A percentile compares a stretch with the other conserved stretches of the same genome.
Conservation (phyloP, 1,284 basidiomycete genomes). For the Malassezia pachydermatis region DNA sequence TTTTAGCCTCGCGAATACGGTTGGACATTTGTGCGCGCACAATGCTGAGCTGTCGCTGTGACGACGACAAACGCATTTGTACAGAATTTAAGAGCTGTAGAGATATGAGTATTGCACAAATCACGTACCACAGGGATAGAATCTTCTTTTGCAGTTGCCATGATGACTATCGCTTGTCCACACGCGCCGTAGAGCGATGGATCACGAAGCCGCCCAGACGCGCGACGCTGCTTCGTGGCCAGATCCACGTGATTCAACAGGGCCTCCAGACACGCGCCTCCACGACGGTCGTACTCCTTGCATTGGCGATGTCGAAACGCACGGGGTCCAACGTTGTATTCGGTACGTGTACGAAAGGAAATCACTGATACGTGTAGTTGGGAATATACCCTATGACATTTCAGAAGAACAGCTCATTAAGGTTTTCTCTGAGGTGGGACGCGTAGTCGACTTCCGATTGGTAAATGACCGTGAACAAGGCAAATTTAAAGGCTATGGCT, state of each 20-base stretch:
- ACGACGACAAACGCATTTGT: constrained; percentile 9
- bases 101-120: not conserved
- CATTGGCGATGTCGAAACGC: constrained; percentile 10
- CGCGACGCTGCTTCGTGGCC: not conserved
- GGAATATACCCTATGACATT: constrained; percentile 47
- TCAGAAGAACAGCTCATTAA: constrained; percentile 46
- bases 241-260: not conserved
- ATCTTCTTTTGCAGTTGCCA: constrained; percentile 4
- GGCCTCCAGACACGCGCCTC: not conserved
- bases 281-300: not conserved
- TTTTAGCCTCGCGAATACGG: constrained; percentile 12
- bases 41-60: constrained; percentile 16
- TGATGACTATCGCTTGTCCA: not conserved
- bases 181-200: no score
- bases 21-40: constrained; percentile 16
- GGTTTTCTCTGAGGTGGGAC: constrained; percentile 44
- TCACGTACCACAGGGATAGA: constrained; percentile 9
- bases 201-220: not conserved
- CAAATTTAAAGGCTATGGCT: constrained; percentile 91
- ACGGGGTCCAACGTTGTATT: constrained; percentile 21
- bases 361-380: constrained; percentile 22
- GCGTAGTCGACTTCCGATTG: constrained; percentile 42
- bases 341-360: constrained; percentile 12
- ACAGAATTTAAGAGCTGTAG: constrained; percentile 15
- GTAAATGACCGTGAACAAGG: constrained; percentile 93